Evolutionary conservation across 768 basidiomycete genomes (phyloP).

Genomic region (Boletus rubescentipes): DNA sequence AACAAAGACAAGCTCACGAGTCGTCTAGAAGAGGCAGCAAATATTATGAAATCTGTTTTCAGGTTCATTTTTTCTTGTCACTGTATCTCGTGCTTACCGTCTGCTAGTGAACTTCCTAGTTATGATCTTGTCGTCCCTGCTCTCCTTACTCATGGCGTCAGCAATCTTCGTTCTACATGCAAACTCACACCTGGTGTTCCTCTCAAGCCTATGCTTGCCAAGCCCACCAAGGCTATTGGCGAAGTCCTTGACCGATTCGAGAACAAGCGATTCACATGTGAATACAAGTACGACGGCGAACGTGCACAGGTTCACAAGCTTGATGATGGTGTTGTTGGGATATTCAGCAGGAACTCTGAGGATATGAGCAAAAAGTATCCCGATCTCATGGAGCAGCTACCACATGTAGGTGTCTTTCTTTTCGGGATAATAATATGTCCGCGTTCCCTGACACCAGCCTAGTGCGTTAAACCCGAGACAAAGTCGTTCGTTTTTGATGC

Average conservation of each 20-base stretch:
- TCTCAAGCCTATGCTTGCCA: constrained; percentile 98
- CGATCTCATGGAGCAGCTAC: constrained; percentile 92
- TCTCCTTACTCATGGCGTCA: constrained; percentile 75
- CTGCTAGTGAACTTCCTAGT: constrained; percentile 78
- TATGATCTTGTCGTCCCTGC: constrained; percentile 94
- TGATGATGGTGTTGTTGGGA: constrained; percentile 77
- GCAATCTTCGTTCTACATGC: constrained; percentile 67
- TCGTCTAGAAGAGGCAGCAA: constrained; percentile 74
- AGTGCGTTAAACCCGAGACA: constrained; percentile 85
- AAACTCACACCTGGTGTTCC: constrained; percentile 95
- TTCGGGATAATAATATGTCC: neutral
- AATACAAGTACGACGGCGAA: constrained; percentile 99
- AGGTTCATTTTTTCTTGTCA: constrained; percentile 51
- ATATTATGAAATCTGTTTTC: constrained; percentile 85
- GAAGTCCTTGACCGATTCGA: constrained; percentile 98
- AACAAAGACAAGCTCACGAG: constrained; percentile 68
- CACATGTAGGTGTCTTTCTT: constrained; percentile 52
- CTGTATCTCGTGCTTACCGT: constrained; percentile 3
- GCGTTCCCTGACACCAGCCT: constrained; percentile 6
- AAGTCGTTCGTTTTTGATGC: constrained; percentile 93
- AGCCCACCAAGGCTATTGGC: constrained; percentile 97
- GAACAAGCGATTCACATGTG: constrained; percentile 92
- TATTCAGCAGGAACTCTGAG: constrained; percentile 97
- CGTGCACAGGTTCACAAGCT: constrained; percentile 93
- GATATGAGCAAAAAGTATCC: constrained; percentile 99